phyloP scores from a whole-genome alignment of 2,329 filamentous ascomycete species.

The Exophiala xenobiotica region DNA sequence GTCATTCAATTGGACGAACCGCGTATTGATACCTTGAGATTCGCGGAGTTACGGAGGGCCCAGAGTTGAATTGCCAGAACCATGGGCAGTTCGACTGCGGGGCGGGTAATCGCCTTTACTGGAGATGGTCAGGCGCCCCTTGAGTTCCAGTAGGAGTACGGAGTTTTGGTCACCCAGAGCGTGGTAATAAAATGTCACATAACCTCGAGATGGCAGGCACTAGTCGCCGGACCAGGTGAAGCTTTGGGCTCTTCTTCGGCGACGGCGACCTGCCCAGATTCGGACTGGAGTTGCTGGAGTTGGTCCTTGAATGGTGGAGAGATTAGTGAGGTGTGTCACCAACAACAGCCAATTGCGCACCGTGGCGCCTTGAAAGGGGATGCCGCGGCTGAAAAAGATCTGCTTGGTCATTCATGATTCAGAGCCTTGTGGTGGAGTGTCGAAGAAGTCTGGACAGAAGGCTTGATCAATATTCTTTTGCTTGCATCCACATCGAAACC shows the following conservation, averaged over 20 bases:
- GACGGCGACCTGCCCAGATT: slow-evolving; percentile 3
- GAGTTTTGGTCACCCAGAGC: neutral
- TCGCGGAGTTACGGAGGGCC: slow-evolving; percentile 4
- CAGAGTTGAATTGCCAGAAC: neutral
- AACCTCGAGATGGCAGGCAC: neutral
- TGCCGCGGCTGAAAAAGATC: neutral
- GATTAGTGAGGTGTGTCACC: neutral
- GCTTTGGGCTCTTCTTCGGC: neutral
- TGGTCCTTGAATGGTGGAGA: neutral
- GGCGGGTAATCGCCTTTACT: neutral
- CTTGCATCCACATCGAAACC: neutral
- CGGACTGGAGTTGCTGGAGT: neutral
- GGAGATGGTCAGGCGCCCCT: neutral
- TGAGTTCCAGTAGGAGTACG: too few species aligned
- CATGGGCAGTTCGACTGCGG: neutral
- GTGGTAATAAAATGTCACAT: neutral
- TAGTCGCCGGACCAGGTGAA: neutral
- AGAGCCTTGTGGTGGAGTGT: slow-evolving; percentile 3
- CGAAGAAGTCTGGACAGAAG: neutral
- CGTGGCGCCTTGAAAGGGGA: neutral
- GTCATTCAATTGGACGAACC: neutral
- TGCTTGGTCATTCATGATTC: neutral
- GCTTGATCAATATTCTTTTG: neutral
- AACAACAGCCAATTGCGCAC: neutral
- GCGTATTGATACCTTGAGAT: neutral